Conservation (phyloP, 1,284 basidiomycete species). For the Cutaneotrichosporon dermatis region DNA sequence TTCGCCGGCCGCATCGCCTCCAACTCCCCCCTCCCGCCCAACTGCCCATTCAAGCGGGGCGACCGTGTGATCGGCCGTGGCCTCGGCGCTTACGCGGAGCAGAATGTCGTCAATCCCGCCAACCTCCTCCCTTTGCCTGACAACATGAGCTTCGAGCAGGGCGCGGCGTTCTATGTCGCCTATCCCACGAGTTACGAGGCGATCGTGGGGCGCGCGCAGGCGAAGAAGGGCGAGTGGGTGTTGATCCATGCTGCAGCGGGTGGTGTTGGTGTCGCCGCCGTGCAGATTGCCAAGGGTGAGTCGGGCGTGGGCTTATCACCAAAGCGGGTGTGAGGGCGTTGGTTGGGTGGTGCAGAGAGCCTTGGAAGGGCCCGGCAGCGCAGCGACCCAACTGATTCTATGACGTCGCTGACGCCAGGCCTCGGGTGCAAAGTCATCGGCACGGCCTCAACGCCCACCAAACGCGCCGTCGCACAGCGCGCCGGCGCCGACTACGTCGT, state of each 20-base stretch:
- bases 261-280: slow-evolving; percentile 84
- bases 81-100: slow-evolving; percentile 72
- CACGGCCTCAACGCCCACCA: slow-evolving; percentile 45
- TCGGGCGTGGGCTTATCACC: no score
- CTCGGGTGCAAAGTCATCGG: slow-evolving; percentile 52
- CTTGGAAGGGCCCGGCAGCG: no score
- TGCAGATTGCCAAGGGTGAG: slow-evolving; percentile 74
- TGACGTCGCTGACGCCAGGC: slow-evolving; percentile 1
- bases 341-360: no score
- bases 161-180: slow-evolving; percentile 39
- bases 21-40: slow-evolving; percentile 72
- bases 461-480: slow-evolving; percentile 44
- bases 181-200: slow-evolving; percentile 61
- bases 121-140: slow-evolving; percentile 59
- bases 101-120: slow-evolving; percentile 57
- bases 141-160: slow-evolving; percentile 63
- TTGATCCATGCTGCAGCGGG: slow-evolving; percentile 75
- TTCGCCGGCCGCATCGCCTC: slow-evolving; percentile 74
- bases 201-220: slow-evolving; percentile 69
- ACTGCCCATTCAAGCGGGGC: slow-evolving; percentile 74
- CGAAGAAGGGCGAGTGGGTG: slow-evolving; percentile 78
- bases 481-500: slow-evolving; percentile 48
- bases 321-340: no score
- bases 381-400: no score
- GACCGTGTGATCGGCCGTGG: slow-evolving; percentile 81